phyloP scores from a whole-genome alignment of 306 rosid species.

The Cicer pinnatifidum region DNA sequence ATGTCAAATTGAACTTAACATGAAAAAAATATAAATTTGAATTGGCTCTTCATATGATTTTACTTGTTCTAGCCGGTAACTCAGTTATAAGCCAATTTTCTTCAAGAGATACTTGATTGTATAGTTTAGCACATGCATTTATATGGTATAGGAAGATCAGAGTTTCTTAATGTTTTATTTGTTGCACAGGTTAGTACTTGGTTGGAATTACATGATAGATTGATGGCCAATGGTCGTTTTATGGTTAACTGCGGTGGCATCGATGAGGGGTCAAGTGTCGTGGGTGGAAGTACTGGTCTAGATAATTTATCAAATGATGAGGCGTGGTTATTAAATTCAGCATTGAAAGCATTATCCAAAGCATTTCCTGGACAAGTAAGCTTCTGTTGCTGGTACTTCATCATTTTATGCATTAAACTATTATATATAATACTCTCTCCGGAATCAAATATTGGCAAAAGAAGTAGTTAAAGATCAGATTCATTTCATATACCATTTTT shows the following conservation, averaged over 20 bases:
- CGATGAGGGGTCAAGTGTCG: slow-evolving; percentile 52
- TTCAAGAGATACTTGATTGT: neutral
- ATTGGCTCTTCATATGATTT: neutral
- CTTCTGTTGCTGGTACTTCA: slow-evolving; percentile 31
- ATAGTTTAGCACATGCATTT: neutral
- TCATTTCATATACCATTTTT: too few species aligned
- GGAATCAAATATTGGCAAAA: too few species aligned
- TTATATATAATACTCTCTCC: neutral
- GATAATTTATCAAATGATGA: slow-evolving; percentile 49
- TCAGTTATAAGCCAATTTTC: slow-evolving; percentile 10
- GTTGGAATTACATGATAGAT: slow-evolving; percentile 63
- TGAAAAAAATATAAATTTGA: neutral
- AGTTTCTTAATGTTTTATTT: slow-evolving; percentile 20
- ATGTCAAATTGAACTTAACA: slow-evolving; percentile 17
- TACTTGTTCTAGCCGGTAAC: neutral
- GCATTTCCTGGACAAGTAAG: slow-evolving; percentile 87
- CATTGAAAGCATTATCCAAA: slow-evolving; percentile 65
- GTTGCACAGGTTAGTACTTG: slow-evolving; percentile 65
- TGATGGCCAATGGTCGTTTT: slow-evolving; percentile 80
- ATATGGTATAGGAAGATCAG: neutral
- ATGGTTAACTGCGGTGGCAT: slow-evolving; percentile 94
- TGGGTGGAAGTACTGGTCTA: slow-evolving; percentile 41
- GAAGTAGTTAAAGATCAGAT: too few species aligned
- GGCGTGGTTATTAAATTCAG: slow-evolving; percentile 61
- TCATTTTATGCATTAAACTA: slow-evolving; percentile 32